Evolutionary conservation across 495 filamentous ascomycete genomes (phyloP).

Genomic region (Aspergillus mulundensis): DNA sequence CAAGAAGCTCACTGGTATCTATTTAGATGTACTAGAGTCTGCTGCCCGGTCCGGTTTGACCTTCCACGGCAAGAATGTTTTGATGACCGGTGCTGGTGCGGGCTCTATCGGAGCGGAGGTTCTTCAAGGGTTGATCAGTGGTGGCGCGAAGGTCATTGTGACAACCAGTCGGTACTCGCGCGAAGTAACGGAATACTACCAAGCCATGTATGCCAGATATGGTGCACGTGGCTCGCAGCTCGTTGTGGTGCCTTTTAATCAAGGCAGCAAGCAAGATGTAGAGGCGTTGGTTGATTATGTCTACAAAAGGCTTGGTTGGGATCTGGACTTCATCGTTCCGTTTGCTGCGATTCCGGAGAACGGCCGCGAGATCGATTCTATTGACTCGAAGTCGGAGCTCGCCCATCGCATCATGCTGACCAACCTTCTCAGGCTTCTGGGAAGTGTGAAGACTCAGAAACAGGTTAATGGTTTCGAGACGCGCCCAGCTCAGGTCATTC

Average conservation of each 20-base stretch:
- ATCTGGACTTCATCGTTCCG: conserved; percentile 92
- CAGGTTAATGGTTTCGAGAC: conserved; percentile 82
- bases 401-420: conserved; percentile 99
- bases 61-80: conserved; percentile 90
- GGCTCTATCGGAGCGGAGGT: conserved; percentile 99
- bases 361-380: conserved; percentile 93
- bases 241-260: conserved; percentile 97
- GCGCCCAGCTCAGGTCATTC: conserved; percentile 90
- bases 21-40: conserved; percentile 85
- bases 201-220: conserved; percentile 93
- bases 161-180: conserved; percentile 95
- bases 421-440: conserved; percentile 87
- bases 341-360: conserved; percentile 98
- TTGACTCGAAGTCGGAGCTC: conserved; percentile 97
- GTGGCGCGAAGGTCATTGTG: conserved; percentile 92
- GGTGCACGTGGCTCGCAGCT: conserved; percentile 93
- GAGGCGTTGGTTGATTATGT: conserved; percentile 92
- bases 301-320: conserved; percentile 95
- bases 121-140: conserved; percentile 91
- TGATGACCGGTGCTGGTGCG: conserved; percentile 98
- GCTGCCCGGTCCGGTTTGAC: conserved; percentile 82
- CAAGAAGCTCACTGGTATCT: conserved; percentile 91
- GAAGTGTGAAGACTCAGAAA: conserved; percentile 87
- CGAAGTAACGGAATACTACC: conserved; percentile 98
- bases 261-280: conserved; percentile 95